Base-by-base conservation (phyloP, 73 alveolate genomes). In the Uronychia binucleata region DNA sequence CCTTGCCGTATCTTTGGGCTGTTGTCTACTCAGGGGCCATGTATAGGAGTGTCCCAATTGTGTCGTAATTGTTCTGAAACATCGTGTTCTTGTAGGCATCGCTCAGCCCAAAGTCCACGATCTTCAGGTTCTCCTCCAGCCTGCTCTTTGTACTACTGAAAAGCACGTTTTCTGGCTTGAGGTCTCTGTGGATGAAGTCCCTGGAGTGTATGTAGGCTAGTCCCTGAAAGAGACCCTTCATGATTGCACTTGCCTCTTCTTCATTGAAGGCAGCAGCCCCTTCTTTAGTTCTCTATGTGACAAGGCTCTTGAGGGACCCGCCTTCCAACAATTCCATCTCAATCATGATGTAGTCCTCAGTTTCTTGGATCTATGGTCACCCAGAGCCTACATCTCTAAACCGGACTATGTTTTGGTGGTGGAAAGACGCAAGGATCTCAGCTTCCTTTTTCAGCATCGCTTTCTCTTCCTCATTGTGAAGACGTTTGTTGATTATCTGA, bases 121-220 rank as follows among this genome's bases (percentile, higher is more conserved):
- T 46, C 77, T 86, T 86, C 30, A 77, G 67, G 5, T 19, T 5
- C 19, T 46, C 19, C 67, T 46, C 74, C 0, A 77, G 26, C 29
- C 86, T 25, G 33, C 77, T 78, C 46, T 84, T 75, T 29, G 30
- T 67, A 33, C 74, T 81, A 13, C 84, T 77, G 57, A 84, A 29
- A 5, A 84, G 78, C 1, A 84, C 77, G 30, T 84, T 84, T 57
- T 89, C 98, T 8, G 96, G 96, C 59, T 94, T 94, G 35, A 94
- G 75, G 83, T 94, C 98, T 77, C 98, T 83, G 83, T 94, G 98
- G 58, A 94, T 91, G 28, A 94, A 78, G 26, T 96, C 96, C 46
- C 83, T 86, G 29, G 95, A 88, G 83, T 94, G 98, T 67, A 94
- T 91, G 83, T 91, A 94, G 1, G 95, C 80, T 32, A 94, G 89